Evolutionary conservation across 345 rosid genomes (phyloP).

Genomic region (Geranium rotundifolium): DNA sequence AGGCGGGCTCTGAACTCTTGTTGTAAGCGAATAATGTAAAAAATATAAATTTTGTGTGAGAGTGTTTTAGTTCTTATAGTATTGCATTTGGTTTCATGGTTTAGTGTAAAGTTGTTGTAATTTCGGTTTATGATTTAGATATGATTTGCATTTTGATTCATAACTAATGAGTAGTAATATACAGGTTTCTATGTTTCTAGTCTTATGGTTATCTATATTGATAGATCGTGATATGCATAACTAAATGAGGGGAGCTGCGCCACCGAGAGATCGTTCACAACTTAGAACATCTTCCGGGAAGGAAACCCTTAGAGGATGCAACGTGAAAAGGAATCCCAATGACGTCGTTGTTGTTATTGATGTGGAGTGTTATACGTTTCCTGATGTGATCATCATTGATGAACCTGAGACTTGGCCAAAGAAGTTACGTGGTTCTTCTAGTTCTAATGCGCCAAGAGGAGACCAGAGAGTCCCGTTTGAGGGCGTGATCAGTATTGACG

Average conservation of each 20-base stretch:
- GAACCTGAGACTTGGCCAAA: slow-evolving; percentile 35
- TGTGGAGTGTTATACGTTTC: slow-evolving; percentile 38
- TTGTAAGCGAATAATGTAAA: neutral
- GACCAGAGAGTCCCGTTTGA: slow-evolving; percentile 22
- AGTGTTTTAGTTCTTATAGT: neutral
- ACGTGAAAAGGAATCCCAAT: slow-evolving; percentile 22
- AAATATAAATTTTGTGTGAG: neutral
- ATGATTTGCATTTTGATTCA: no score
- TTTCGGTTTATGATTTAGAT: no score
- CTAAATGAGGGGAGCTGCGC: slow-evolving; percentile 30
- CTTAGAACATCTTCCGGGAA: slow-evolving; percentile 30
- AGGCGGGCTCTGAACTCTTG: no score
- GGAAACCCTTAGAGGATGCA: slow-evolving; percentile 22
- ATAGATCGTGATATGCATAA: slow-evolving; percentile 4
- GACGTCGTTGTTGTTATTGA: slow-evolving; percentile 53
- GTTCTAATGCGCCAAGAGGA: slow-evolving; percentile 16
- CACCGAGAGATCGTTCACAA: slow-evolving; percentile 29
- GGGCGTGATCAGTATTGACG: slow-evolving; percentile 55
- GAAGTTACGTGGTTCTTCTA: slow-evolving; percentile 14
- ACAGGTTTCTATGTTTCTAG: no score
- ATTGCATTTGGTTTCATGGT: no score
- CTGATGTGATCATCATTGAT: slow-evolving; percentile 52
- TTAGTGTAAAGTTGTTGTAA: no score
- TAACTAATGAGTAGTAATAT: neutral
- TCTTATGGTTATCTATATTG: neutral